Conservation (phyloP, 2,329 filamentous ascomycete genomes). For the Aspergillus piperis region DNA sequence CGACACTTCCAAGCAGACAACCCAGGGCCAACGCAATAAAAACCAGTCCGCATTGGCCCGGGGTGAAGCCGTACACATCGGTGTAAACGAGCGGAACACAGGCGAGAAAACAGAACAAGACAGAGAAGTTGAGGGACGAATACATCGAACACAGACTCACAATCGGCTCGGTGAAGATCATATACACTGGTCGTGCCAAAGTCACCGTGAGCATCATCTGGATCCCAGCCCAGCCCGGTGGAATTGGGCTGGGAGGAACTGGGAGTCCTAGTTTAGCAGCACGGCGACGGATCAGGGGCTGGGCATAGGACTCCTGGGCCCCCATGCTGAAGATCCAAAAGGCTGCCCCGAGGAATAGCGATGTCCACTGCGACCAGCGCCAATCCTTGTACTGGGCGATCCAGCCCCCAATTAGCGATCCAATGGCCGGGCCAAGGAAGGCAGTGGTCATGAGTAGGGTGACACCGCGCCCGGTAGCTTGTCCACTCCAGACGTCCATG, state of each 20-base stretch:
- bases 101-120: conserved; percentile 82
- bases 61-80: conserved; percentile 62
- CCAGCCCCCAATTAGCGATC: conserved; percentile 60
- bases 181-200: conserved; percentile 55
- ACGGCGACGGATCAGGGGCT: conserved; percentile 65
- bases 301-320: conserved; percentile 67
- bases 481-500: conserved; percentile 15
- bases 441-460: conserved; percentile 44
- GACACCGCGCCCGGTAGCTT: conserved; percentile 5
- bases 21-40: conserved; percentile 72
- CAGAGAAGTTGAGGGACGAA: conserved; percentile 65
- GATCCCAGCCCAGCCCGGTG: neutral
- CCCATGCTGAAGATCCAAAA: conserved; percentile 62
- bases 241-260: neutral
- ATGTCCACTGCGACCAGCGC: conserved; percentile 73
- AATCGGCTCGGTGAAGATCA: conserved; percentile 54
- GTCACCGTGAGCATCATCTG: conserved; percentile 39
- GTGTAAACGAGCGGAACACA: conserved; percentile 71
- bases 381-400: conserved; percentile 65
- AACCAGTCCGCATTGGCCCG: conserved; percentile 48
- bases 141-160: conserved; percentile 12
- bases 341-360: conserved; percentile 62
- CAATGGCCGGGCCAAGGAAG: conserved; percentile 59
- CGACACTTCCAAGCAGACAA: conserved; percentile 55
- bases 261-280: neutral